phyloP scores from a whole-genome alignment of 768 basidiomycete genomes.

The Boletus reticuloceps region DNA sequence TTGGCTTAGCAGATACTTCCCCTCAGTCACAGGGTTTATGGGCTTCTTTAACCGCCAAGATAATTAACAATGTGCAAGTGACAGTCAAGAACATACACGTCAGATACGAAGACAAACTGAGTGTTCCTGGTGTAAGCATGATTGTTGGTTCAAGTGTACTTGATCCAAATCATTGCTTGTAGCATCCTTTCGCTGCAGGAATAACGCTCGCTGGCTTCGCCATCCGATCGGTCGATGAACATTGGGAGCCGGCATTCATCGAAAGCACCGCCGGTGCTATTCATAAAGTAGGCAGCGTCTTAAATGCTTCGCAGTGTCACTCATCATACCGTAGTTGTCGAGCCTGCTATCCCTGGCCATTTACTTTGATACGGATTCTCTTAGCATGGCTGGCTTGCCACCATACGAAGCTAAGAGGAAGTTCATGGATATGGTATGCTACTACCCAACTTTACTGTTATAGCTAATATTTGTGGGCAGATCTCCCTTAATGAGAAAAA shows the following conservation, averaged over 20 bases:
- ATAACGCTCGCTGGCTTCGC: constrained; percentile 85
- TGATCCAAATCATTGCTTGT: constrained; percentile 1
- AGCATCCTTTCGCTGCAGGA: constrained; percentile 96
- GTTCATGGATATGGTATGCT: constrained; percentile 68
- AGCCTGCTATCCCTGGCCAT: constrained; percentile 82
- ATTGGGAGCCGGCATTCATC: constrained; percentile 91
- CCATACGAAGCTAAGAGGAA: constrained; percentile 63
- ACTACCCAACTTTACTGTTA: not conserved
- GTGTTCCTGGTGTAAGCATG: constrained; percentile 80
- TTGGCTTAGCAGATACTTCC: constrained; percentile 41
- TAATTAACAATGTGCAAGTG: constrained; percentile 95
- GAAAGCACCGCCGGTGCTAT: constrained; percentile 84
- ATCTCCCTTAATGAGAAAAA: constrained; percentile 48
- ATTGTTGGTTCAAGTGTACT: not conserved
- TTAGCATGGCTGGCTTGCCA: constrained; percentile 69
- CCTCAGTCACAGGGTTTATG: constrained; percentile 83
- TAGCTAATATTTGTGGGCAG: constrained; percentile 28
- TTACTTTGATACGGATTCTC: constrained; percentile 93
- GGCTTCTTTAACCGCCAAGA: constrained; percentile 79
- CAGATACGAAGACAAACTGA: constrained; percentile 93
- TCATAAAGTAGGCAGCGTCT: constrained; percentile 63
- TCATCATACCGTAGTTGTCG: constrained; percentile 56
- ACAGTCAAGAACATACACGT: constrained; percentile 95
- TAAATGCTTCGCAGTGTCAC: not conserved
- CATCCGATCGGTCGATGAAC: constrained; percentile 82